Conservation (phyloP, 257 asterid species). For the Jacaranda copaia region DNA sequence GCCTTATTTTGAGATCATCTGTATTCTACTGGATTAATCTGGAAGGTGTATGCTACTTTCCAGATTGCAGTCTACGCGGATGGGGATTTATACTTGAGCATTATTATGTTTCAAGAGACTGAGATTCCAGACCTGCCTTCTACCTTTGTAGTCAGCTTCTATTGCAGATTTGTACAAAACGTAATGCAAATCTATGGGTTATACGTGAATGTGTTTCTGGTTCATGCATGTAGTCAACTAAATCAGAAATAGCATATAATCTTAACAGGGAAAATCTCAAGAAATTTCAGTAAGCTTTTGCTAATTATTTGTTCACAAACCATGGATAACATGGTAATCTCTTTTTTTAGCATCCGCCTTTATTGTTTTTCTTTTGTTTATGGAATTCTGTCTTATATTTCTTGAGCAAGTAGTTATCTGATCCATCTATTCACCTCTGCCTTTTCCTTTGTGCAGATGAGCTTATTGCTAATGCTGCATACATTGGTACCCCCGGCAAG, state of each 20-base stretch:
- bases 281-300: not conserved
- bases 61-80: constrained; percentile 1
- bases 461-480: constrained; percentile 74
- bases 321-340: not conserved
- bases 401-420: not conserved
- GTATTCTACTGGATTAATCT: not conserved
- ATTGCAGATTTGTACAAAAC: not conserved
- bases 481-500: constrained; percentile 89
- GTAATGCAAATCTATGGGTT: not conserved
- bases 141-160: not conserved
- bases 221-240: not conserved
- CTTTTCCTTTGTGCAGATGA: constrained; percentile 61
- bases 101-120: not conserved
- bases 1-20: not conserved
- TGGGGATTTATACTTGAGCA: not conserved
- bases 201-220: not conserved
- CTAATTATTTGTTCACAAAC: not conserved
- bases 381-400: not conserved
- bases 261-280: constrained; percentile 14
- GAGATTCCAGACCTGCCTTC: not conserved
- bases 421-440: not conserved
- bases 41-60: not conserved
- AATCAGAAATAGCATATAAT: not conserved
- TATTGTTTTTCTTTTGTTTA: not conserved
- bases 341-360: not conserved